phyloP scores from a whole-genome alignment of 1,139 yeast genomes.

The Keqinozyma sinolaborantium region DNA sequence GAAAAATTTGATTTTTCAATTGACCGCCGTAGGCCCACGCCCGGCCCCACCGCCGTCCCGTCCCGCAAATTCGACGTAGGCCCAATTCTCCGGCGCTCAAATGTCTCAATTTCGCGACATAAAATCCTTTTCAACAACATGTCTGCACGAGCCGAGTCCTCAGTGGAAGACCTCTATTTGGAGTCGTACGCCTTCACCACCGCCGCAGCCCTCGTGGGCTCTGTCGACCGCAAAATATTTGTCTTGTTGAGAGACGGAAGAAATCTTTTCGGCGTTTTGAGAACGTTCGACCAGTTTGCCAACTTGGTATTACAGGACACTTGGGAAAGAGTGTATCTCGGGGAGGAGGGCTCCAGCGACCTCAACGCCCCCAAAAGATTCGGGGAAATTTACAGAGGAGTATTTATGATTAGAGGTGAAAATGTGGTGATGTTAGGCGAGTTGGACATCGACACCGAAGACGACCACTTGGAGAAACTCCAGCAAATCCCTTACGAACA shows the following conservation, averaged over 20 bases:
- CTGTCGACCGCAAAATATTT: slow-evolving; percentile 85
- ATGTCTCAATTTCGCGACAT: too few relatives aligned
- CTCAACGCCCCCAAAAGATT: slow-evolving; percentile 38
- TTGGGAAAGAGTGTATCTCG: slow-evolving; percentile 74
- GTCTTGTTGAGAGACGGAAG: slow-evolving; percentile 90
- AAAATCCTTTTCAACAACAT: background rate
- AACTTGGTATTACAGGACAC: slow-evolving; percentile 91
- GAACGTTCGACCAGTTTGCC: slow-evolving; percentile 96
- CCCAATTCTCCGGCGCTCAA: too few relatives aligned
- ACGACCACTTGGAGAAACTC: slow-evolving; percentile 57
- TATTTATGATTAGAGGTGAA: slow-evolving; percentile 92
- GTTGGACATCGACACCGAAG: slow-evolving; percentile 85
- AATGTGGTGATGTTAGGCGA: slow-evolving; percentile 96
- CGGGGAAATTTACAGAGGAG: slow-evolving; percentile 77
- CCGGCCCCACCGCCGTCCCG: too few relatives aligned
- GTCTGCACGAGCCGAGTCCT: slow-evolving; percentile 18
- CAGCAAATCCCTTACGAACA: slow-evolving; percentile 58
- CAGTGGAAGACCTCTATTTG: slow-evolving; percentile 50
- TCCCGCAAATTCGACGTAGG: too few relatives aligned
- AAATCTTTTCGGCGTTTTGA: slow-evolving; percentile 79
- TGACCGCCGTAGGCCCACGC: too few relatives aligned
- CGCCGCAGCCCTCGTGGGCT: slow-evolving; percentile 92
- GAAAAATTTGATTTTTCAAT: too few relatives aligned
- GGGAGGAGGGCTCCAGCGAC: slow-evolving; percentile 23
- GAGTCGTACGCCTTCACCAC: slow-evolving; percentile 89